Base-by-base conservation (phyloP, 2,329 filamentous ascomycete genomes). In the Trichoderma koningii region DNA sequence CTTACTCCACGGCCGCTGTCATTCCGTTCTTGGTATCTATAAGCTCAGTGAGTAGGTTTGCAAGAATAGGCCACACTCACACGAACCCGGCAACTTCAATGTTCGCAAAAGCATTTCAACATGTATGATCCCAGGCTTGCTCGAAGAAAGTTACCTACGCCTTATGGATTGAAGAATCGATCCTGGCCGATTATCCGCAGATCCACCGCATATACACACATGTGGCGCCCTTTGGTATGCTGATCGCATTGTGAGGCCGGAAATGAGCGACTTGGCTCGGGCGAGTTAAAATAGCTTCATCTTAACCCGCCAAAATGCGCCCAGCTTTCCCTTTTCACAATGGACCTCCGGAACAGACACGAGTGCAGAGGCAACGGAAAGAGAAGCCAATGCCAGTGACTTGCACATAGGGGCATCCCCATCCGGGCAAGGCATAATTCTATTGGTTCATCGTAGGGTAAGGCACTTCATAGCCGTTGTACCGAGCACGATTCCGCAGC, bases 221-320 rank as follows among this genome's bases (percentile, higher is more conserved):
- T 38, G 50, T 19, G 59, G 41, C 48, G 10, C n/a, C 2, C 23
- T n/a, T n/a, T 2, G 3, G 34, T 28, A n/a, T 53, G 59, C 41
- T 55, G 38, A 63, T 63, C 50, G 59, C 59, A 63, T 63, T 55
- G 59, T 55, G 59, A 63, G 30, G 48, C 48, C 59, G 59, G 59
- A 63, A 47, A 63, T 63, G 59, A 63, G 59, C 59, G 59, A 47
- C 38, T 45, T 61, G 57, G 50, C 59, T 53, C n/a, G 59, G 19
- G 26, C 38, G 50, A 19, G 41, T 53, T 61, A 52, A 52, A 52
- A 61, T 61, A 45, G 47, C 57, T 61, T 61, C 57, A 52, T 61
- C 48, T 61, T 61, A 45, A 19, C 57, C 38, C 34, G 4, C 47
- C 34, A 45, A 30, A 30, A 23, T 42, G 45, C 45, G 15, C 55